Evolutionary conservation across 2,329 filamentous ascomycete species (phyloP).

Genomic region (Camillea tinctor): DNA sequence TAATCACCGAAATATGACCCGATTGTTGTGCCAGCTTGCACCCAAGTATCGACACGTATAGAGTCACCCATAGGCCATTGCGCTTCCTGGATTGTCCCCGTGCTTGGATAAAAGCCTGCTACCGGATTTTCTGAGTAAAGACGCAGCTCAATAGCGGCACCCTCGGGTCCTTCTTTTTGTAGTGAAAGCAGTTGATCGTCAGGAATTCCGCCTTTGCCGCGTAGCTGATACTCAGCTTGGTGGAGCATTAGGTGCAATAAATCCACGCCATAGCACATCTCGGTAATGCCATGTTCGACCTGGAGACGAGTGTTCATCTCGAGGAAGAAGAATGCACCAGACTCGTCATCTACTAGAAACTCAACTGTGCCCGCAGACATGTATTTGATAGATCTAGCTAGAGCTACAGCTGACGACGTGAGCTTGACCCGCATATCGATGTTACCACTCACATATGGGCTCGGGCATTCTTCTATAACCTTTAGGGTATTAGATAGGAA

Average conservation of each 20-base stretch:
- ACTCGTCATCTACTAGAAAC: slow-evolving; percentile 62
- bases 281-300: slow-evolving; percentile 76
- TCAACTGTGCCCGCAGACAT: slow-evolving; percentile 40
- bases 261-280: slow-evolving; percentile 34
- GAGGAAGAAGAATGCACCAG: slow-evolving; percentile 57
- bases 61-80: slow-evolving; percentile 48
- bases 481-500: neutral
- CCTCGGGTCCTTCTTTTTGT: slow-evolving; percentile 19
- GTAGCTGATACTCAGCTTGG: neutral
- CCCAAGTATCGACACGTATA: slow-evolving; percentile 63
- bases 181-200: neutral
- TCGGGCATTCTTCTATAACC: slow-evolving; percentile 67
- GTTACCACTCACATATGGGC: slow-evolving; percentile 51
- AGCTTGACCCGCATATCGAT: slow-evolving; percentile 32
- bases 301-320: slow-evolving; percentile 63
- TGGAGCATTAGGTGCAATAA: neutral
- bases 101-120: slow-evolving; percentile 56
- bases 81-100: slow-evolving; percentile 58
- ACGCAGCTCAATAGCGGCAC: slow-evolving; percentile 39
- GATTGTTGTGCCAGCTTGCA: slow-evolving; percentile 55
- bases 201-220: neutral
- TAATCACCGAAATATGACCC: slow-evolving; percentile 53
- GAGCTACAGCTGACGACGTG: slow-evolving; percentile 11
- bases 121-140: slow-evolving; percentile 53
- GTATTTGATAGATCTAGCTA: slow-evolving; percentile 32